phyloP scores from a whole-genome alignment of 2,329 filamentous ascomycete species.

The Pseudocercospora cruenta region DNA sequence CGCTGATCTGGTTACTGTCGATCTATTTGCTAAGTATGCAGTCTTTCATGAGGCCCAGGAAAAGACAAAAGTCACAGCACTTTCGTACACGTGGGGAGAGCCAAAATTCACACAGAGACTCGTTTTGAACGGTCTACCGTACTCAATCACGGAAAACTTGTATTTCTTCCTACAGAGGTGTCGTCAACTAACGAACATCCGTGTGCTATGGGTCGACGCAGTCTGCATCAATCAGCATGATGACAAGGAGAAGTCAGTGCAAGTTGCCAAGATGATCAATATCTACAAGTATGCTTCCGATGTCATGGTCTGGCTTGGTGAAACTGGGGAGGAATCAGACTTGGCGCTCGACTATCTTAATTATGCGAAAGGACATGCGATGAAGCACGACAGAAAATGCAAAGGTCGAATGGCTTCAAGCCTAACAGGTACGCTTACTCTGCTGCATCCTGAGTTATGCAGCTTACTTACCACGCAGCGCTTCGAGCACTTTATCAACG shows the following conservation, averaged over 20 bases:
- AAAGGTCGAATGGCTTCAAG: neutral
- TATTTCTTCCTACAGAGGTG: neutral
- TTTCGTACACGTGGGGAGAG: slow-evolving; percentile 15
- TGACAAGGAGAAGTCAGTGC: slow-evolving; percentile 2
- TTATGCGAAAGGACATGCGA: neutral
- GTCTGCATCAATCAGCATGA: slow-evolving; percentile 11
- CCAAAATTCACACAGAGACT: neutral
- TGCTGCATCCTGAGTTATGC: no score
- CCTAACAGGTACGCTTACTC: neutral
- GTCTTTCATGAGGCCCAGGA: neutral
- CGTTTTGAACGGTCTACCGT: neutral
- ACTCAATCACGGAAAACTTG: slow-evolving; percentile 1
- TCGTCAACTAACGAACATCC: neutral
- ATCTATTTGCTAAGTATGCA: neutral
- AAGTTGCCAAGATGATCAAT: slow-evolving; percentile 2
- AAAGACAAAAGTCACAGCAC: slow-evolving; percentile 6
- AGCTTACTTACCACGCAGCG: neutral
- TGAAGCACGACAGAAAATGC: neutral
- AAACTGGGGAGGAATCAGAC: neutral
- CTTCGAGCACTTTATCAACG: neutral
- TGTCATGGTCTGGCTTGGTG: slow-evolving; percentile 9
- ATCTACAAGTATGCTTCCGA: neutral
- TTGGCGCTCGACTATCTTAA: neutral
- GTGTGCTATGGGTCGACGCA: slow-evolving; percentile 1
- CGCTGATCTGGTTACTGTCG: neutral